A percentile compares a stretch with the other conserved stretches of the same genome.
Evolutionary conservation across 1,284 basidiomycete species (phyloP).

Genomic region (Pascua sp.): DNA sequence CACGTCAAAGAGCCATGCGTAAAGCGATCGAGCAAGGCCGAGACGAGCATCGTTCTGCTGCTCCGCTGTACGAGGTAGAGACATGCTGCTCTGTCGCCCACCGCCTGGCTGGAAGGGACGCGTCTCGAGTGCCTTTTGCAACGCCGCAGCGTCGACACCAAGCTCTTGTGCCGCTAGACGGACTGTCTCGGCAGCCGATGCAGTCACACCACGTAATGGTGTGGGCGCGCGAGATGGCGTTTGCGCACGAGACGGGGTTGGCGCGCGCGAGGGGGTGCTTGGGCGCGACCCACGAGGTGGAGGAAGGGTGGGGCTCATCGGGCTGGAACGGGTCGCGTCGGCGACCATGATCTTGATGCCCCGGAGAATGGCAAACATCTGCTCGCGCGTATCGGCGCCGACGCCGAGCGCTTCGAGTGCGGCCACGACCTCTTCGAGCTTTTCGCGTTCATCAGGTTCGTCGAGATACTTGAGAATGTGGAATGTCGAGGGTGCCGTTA

Average conservation of each 20-base stretch:
- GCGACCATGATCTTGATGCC: slow-evolving; percentile 8
- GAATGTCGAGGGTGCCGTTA: slow-evolving; percentile 16
- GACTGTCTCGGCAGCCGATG: not conserved
- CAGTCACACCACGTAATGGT: no score
- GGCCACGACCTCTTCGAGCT: slow-evolving; percentile 7
- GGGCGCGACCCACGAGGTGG: no score
- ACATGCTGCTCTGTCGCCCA: no score
- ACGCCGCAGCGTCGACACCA: slow-evolving; percentile 8
- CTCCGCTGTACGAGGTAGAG: slow-evolving; percentile 7
- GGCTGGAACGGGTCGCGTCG: no score
- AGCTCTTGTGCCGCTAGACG: slow-evolving; percentile 6
- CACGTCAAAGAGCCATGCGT: slow-evolving; percentile 11
- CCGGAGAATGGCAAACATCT: slow-evolving; percentile 14
- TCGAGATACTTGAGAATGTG: slow-evolving; percentile 17
- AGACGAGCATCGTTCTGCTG: slow-evolving; percentile 15
- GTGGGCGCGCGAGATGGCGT: no score
- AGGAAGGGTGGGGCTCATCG: no score
- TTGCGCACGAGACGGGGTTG: no score
- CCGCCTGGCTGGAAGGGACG: no score
- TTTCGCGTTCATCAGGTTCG: slow-evolving; percentile 6
- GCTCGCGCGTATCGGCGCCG: slow-evolving; percentile 7
- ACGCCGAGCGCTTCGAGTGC: slow-evolving; percentile 12
- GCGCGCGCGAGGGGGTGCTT: no score
- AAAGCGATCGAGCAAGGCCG: slow-evolving; percentile 19
- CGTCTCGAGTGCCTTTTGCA: slow-evolving; percentile 10